phyloP scores from a whole-genome alignment of 495 filamentous ascomycete species.

The Chlorociboria aeruginascens region DNA sequence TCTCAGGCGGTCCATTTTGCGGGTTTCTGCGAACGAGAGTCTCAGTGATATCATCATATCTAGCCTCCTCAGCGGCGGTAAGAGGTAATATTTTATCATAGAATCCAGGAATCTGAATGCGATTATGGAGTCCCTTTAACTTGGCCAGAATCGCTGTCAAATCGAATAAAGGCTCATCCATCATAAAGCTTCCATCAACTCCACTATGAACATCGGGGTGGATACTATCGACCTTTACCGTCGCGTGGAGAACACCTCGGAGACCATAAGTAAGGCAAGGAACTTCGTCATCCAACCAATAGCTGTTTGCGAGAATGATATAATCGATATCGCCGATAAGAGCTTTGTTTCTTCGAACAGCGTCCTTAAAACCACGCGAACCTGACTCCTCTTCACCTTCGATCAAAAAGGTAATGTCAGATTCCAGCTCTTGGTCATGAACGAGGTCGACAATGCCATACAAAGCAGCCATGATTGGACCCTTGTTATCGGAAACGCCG shows the following conservation, averaged over 20 bases:
- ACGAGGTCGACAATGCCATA: slow-evolving; percentile 85
- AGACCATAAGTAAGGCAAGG: slow-evolving; percentile 93
- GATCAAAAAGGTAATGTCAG: slow-evolving; percentile 85
- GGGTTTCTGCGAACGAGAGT: slow-evolving; percentile 60
- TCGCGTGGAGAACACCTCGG: slow-evolving; percentile 90
- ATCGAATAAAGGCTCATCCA: slow-evolving; percentile 86
- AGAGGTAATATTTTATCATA: slow-evolving; percentile 71
- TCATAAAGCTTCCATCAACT: slow-evolving; percentile 79
- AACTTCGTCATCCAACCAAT: slow-evolving; percentile 93
- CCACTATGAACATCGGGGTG: slow-evolving; percentile 89
- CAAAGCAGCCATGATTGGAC: slow-evolving; percentile 81
- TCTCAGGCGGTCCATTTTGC: slow-evolving; percentile 50
- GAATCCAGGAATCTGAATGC: slow-evolving; percentile 59
- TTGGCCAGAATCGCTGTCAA: slow-evolving; percentile 68
- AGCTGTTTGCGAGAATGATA: slow-evolving; percentile 90
- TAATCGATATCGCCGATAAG: slow-evolving; percentile 84
- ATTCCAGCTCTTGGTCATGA: slow-evolving; percentile 62
- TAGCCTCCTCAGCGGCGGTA: slow-evolving; percentile 60
- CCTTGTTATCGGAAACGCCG: slow-evolving; percentile 94
- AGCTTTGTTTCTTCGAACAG: slow-evolving; percentile 64
- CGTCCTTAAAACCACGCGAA: slow-evolving; percentile 75
- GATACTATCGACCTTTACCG: slow-evolving; percentile 69
- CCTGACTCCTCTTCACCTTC: slow-evolving; percentile 97
- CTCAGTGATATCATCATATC: slow-evolving; percentile 73
- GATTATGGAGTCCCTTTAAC: slow-evolving; percentile 58